These are phyloP conservation scores for Mycena sp. DNA, from an alignment of 1,284 basidiomycete species.

Conservation along the genomic window DNA sequence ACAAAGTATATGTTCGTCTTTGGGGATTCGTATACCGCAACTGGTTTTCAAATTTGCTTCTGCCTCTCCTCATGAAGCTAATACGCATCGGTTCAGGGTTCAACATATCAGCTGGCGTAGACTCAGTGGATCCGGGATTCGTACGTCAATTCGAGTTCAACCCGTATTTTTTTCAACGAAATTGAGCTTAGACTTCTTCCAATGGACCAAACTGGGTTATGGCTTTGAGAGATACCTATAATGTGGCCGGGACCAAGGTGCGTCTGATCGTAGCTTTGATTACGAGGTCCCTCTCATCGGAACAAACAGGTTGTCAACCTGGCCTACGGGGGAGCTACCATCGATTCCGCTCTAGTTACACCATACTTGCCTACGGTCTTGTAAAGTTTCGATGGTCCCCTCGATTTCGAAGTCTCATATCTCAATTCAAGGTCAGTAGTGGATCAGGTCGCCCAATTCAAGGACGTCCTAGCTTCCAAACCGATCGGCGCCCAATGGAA, in stretches of 20 bases:
- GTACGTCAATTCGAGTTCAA: conserved; percentile 47
- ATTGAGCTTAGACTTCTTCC: conserved; percentile 61
- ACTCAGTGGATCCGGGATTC: conserved; percentile 61
- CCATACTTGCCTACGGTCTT: conserved; percentile 65
- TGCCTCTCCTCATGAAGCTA: too few species aligned
- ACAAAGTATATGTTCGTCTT: conserved; percentile 63
- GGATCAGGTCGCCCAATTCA: conserved; percentile 69
- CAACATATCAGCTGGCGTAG: conserved; percentile 65
- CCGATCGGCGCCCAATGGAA: conserved; percentile 63
- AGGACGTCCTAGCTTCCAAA: conserved; percentile 57
- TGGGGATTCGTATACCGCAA: conserved; percentile 62
- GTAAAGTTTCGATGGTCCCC: too few species aligned
- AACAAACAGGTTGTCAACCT: conserved; percentile 61
- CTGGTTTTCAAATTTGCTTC: too few species aligned
- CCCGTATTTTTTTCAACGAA: conserved; percentile 1
- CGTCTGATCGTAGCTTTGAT: neutral
- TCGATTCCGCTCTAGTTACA: conserved; percentile 66
- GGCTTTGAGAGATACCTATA: conserved; percentile 54
- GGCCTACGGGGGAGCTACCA: conserved; percentile 69
- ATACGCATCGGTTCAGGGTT: too few species aligned
- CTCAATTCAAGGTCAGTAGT: conserved; percentile 59
- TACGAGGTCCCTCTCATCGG: neutral
- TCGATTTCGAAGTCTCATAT: neutral
- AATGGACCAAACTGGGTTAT: conserved; percentile 74
- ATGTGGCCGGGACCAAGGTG: conserved; percentile 64